Conservation (phyloP, 768 basidiomycete species). For the Mycena galericulata region DNA sequence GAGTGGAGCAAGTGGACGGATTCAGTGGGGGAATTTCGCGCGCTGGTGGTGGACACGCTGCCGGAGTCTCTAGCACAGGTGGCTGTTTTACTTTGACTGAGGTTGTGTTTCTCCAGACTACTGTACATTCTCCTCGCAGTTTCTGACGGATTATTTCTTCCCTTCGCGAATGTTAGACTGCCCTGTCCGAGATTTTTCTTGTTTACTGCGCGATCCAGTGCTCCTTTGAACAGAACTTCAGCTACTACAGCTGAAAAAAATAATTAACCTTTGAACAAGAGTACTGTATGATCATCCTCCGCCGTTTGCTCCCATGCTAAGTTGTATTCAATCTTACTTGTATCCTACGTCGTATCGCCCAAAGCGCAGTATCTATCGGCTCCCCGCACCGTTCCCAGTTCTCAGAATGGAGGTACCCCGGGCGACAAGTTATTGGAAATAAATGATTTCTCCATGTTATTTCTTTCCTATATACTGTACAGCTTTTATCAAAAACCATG, state of each 20-base stretch:
- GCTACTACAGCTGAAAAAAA: constrained; percentile 6
- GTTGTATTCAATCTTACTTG: constrained; percentile 3
- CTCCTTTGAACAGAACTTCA: constrained; percentile 4
- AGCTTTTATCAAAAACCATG: too few relatives aligned
- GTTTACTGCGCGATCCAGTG: constrained; percentile 5
- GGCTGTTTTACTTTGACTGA: constrained; percentile 7
- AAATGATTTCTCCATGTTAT: too few relatives aligned
- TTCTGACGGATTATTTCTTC: constrained; percentile 9
- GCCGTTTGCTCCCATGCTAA: constrained; percentile 1
- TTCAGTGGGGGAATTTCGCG: constrained; percentile 1
- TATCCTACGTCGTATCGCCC: neutral
- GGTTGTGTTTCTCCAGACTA: constrained; percentile 1
- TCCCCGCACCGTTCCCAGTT: too few relatives aligned
- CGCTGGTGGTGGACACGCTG: constrained; percentile 6
- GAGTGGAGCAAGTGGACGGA: constrained; percentile 6
- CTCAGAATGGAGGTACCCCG: too few relatives aligned
- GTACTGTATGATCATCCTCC: constrained; percentile 5
- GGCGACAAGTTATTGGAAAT: too few relatives aligned
- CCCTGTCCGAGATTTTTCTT: constrained; percentile 7
- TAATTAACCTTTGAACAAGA: constrained; percentile 2
- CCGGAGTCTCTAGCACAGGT: constrained; percentile 3
- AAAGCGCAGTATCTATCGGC: constrained; percentile 3
- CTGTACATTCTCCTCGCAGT: constrained; percentile 2
- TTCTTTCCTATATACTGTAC: too few relatives aligned
- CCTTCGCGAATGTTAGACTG: constrained; percentile 2